These are phyloP conservation scores for Saksenaea oblongispora DNA, from an alignment of 371 early-diverging fungal genomes.

Conservation along the genomic window DNA sequence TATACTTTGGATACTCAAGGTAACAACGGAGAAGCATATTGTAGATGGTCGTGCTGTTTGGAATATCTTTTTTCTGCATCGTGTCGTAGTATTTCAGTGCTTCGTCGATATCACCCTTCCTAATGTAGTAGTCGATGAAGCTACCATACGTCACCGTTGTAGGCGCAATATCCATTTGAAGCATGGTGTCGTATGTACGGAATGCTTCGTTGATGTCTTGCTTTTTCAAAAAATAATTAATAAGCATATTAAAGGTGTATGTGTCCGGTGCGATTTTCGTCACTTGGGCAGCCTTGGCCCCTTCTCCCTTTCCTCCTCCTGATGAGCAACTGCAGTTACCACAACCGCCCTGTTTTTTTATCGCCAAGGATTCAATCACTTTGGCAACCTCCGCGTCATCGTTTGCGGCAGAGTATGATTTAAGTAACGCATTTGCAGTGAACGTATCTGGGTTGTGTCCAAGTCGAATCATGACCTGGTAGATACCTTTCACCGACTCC, in stretches of 20 bases:
- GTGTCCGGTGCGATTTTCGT: conserved; percentile 19
- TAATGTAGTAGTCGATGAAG: conserved; percentile 27
- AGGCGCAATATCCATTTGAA: conserved; percentile 11
- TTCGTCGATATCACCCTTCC: conserved; percentile 18
- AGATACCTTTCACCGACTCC: conserved; percentile 17
- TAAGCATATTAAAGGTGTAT: conserved; percentile 30
- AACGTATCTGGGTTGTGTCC: conserved; percentile 21
- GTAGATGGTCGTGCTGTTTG: conserved; percentile 23
- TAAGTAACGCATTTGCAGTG: conserved; percentile 20
- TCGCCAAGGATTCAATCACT: conserved; percentile 18
- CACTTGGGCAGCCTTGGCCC: neutral
- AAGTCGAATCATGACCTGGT: conserved; percentile 17
- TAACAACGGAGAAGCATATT: conserved; percentile 24
- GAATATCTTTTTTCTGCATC: conserved; percentile 28
- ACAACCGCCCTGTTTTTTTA: conserved; percentile 12
- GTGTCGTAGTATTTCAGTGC: conserved; percentile 28
- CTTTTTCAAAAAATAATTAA: conserved; percentile 20
- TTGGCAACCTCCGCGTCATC: conserved; percentile 24
- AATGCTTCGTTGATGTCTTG: conserved; percentile 25
- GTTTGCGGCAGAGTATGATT: conserved; percentile 22
- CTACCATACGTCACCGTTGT: conserved; percentile 26
- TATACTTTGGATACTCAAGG: conserved; percentile 19
- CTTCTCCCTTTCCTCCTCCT: too few relatives aligned
- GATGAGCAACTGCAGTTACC: conserved; percentile 8
- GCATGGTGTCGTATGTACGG: conserved; percentile 30